Conservation (phyloP, 345 rosid genomes). For the Physaria fendleri region DNA sequence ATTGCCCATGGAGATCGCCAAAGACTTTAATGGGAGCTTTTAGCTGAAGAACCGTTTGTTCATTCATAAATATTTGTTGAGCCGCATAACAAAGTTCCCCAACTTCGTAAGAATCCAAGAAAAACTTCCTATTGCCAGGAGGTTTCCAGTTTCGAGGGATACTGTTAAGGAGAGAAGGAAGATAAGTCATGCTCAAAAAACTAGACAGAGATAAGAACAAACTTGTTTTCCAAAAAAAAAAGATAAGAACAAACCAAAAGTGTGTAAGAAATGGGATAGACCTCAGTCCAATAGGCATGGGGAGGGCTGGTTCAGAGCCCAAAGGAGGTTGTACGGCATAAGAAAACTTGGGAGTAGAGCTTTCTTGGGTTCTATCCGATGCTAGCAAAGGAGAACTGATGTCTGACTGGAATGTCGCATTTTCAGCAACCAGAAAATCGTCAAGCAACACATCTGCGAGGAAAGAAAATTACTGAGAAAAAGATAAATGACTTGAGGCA, state of each 20-base stretch:
- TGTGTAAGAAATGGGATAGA: constrained; percentile 28
- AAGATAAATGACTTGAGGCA: background rate
- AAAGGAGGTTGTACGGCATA: constrained; percentile 36
- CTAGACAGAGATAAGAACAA: constrained; percentile 5
- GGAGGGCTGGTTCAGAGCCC: constrained; percentile 38
- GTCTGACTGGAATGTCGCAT: constrained; percentile 73
- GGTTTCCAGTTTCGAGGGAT: constrained; percentile 95
- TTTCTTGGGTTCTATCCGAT: constrained; percentile 56
- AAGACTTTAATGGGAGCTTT: constrained; percentile 94
- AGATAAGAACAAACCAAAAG: constrained; percentile 1
- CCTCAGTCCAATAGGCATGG: constrained; percentile 55
- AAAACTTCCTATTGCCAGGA: constrained; percentile 84
- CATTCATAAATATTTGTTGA: constrained; percentile 96
- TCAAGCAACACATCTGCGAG: constrained; percentile 69
- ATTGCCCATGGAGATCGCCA: constrained; percentile 98
- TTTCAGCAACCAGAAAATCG: constrained; percentile 91
- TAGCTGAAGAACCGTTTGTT: constrained; percentile 90
- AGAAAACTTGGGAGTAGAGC: constrained; percentile 49
- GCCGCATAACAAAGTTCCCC: constrained; percentile 99
- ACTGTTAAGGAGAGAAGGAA: constrained; percentile 8
- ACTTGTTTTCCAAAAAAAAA: too few relatives aligned
- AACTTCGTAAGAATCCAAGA: constrained; percentile 94
- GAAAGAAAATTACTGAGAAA: constrained; percentile 11
- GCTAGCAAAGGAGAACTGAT: constrained; percentile 51
- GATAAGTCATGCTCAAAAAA: background rate